Evolutionary conservation across 371 early-diverging fungal species (phyloP).

Genomic region (Saksenaea vasiformis): DNA sequence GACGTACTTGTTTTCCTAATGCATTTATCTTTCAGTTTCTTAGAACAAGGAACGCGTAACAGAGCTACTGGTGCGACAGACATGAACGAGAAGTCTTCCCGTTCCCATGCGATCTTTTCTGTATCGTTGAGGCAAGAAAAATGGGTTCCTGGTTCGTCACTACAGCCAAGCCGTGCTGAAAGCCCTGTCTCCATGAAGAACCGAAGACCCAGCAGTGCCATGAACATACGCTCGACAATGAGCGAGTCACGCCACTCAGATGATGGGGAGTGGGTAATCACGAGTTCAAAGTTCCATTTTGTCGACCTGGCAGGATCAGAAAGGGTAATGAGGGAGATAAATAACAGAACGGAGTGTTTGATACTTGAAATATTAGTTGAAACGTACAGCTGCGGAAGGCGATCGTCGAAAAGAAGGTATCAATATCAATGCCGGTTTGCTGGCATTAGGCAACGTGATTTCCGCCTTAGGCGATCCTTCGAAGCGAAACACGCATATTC

Average conservation of each 20-base stretch:
- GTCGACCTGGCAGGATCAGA: conserved; percentile 99
- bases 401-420: conserved; percentile 97
- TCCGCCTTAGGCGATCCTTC: conserved; percentile 93
- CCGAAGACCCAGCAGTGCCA: conserved; percentile 22
- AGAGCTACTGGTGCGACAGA: conserved; percentile 96
- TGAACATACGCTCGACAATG: conserved; percentile 12
- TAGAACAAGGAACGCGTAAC: conserved; percentile 78
- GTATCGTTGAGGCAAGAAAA: conserved; percentile 78
- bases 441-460: conserved; percentile 99
- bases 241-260: conserved; percentile 16
- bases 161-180: conserved; percentile 22
- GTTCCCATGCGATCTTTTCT: conserved; percentile 98
- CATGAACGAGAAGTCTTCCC: conserved; percentile 95
- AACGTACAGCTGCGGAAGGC: conserved; percentile 93
- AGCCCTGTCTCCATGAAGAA: conserved; percentile 14
- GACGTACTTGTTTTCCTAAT: background rate
- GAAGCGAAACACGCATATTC: conserved; percentile 72
- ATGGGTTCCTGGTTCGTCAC: conserved; percentile 21
- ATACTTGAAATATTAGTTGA: conserved; percentile 54
- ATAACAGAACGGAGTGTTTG: background rate
- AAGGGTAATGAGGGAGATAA: conserved; percentile 54
- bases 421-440: conserved; percentile 96
- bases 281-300: conserved; percentile 95
- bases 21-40: conserved; percentile 36
- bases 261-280: conserved; percentile 56